A percentile compares a stretch with the other conserved stretches of the same genome.
These are phyloP conservation scores for Apiotrichum sp. DNA, from an alignment of 1,284 basidiomycete species.

Conservation along the genomic window DNA sequence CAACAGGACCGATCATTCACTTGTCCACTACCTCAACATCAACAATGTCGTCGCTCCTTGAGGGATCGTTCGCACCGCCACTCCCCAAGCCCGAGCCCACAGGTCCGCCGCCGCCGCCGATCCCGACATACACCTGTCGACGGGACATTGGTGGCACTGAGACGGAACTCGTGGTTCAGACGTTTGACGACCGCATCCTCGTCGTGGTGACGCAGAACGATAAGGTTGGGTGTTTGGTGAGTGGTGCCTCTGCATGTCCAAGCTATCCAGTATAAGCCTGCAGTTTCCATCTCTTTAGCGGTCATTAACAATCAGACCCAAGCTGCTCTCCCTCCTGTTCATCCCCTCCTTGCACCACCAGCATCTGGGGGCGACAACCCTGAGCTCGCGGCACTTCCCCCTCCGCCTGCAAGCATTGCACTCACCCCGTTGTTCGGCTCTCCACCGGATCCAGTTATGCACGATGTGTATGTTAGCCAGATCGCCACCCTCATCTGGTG, in stretches of 20 bases:
- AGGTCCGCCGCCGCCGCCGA: constrained; percentile 19
- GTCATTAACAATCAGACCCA: constrained; percentile 79
- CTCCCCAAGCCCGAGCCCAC: neutral
- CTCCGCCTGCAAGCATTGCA: constrained; percentile 64
- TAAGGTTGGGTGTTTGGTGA: constrained; percentile 77
- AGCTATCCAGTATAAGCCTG: too few relatives aligned
- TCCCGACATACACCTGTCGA: constrained; percentile 47
- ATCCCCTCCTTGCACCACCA: constrained; percentile 60
- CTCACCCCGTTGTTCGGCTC: constrained; percentile 71
- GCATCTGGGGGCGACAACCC: constrained; percentile 54
- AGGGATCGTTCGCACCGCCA: constrained; percentile 23
- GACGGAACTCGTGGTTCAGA: constrained; percentile 71
- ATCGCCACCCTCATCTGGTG: constrained; percentile 78
- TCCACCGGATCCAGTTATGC: constrained; percentile 57
- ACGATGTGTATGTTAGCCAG: constrained; percentile 77
- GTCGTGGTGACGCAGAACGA: constrained; percentile 76
- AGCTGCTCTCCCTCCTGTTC: constrained; percentile 65
- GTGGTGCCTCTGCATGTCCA: constrained; percentile 12
- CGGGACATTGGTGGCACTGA: constrained; percentile 54
- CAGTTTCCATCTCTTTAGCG: too few relatives aligned
- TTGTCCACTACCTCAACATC: too few relatives aligned
- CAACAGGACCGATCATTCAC: too few relatives aligned
- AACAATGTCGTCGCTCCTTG: constrained; percentile 30
- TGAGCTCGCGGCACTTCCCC: constrained; percentile 57
- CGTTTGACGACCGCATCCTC: constrained; percentile 68